Conservation (phyloP, 495 filamentous ascomycete species). For the Massariosphaeria phaeospora region DNA sequence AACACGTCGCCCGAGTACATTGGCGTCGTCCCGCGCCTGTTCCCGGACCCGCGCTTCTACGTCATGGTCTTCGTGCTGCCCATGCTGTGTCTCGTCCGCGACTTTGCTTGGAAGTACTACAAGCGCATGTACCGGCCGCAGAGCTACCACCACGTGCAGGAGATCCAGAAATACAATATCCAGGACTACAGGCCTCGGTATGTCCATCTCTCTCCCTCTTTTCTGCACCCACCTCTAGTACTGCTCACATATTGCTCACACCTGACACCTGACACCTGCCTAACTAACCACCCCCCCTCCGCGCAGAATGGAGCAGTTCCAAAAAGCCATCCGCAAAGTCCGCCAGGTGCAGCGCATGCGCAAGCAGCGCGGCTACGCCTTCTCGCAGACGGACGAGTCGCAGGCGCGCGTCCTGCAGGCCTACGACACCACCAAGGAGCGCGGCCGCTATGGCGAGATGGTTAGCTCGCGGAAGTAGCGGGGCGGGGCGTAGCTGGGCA, state of each 20-base stretch:
- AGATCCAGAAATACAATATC: constrained; percentile 99
- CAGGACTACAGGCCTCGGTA: constrained; percentile 94
- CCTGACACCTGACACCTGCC: no score
- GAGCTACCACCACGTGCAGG: constrained; percentile 96
- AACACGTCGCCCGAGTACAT: constrained; percentile 79
- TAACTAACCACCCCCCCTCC: no score
- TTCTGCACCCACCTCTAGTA: not conserved
- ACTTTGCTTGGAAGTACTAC: constrained; percentile 74
- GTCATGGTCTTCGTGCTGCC: constrained; percentile 78
- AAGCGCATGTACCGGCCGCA: constrained; percentile 97
- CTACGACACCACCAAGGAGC: constrained; percentile 90
- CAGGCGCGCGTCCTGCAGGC: constrained; percentile 90
- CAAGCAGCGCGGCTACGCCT: constrained; percentile 97
- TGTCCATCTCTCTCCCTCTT: constrained; percentile 21
- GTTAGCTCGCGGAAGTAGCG: constrained; percentile 55
- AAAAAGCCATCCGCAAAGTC: constrained; percentile 98
- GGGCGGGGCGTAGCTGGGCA: no score
- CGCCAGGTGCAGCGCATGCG: constrained; percentile 98
- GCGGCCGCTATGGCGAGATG: constrained; percentile 97
- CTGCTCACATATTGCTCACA: no score
- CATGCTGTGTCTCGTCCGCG: constrained; percentile 75
- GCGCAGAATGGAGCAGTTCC: constrained; percentile 98
- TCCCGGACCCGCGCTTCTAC: constrained; percentile 82
- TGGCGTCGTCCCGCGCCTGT: constrained; percentile 75
- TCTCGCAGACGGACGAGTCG: constrained; percentile 94